Base-by-base conservation (phyloP, 352 stramenopile genomes). In the Aphanomyces invadans region DNA sequence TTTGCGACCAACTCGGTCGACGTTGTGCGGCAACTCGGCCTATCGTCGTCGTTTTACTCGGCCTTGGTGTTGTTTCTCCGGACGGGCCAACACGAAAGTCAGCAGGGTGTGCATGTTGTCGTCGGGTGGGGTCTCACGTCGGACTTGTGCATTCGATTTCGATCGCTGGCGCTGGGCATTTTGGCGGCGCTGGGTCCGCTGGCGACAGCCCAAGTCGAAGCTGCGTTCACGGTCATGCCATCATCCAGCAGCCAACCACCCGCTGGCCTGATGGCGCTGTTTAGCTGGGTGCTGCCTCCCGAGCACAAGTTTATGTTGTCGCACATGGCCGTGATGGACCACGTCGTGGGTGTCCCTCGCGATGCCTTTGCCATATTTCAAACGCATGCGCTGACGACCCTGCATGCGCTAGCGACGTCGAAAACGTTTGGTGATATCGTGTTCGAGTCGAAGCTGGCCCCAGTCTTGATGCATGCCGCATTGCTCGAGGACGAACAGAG, bases 21-120 rank as follows among this genome's bases (percentile, higher is more conserved):
- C 26, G 31, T 67, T 17, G 62, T 82, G 5, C 65, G 75, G 2
- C 71, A 88, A 28, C 64, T 94, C 23, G 83, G 82, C 4, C 71
- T 94, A 3, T 78, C 78, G 0, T 72, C 82, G 11, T 70, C 29
- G n/a, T 95, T 95, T 45, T 92, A 92, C 62, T 70, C 65, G 4
- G 78, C 92, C 23, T 52, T 90, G 11, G 89, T 92, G 23, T 67
- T 66, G n/a, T 95, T 92, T 65, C 86, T 95, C 51, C 80, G 89
- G 26, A 89, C 71, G 48, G 83, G 75, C 12, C 73, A 88, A 38
- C 70, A 89, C 5, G 52, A 74, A 12, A 68, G 51, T 25, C 28
- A 39, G 23, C 10, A 21, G 15, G 36, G 7, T 15, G 36, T 15
- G 7, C 36, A 42, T 42, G 36, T 7, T 42, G 48, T 38, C 49